A percentile compares a stretch with the other conserved stretches of the same genome.
These are phyloP conservation scores for Bolboschoenoplectus hybrid DNA, from an alignment of 202 grass and related monocot species.

Conservation along the genomic window DNA sequence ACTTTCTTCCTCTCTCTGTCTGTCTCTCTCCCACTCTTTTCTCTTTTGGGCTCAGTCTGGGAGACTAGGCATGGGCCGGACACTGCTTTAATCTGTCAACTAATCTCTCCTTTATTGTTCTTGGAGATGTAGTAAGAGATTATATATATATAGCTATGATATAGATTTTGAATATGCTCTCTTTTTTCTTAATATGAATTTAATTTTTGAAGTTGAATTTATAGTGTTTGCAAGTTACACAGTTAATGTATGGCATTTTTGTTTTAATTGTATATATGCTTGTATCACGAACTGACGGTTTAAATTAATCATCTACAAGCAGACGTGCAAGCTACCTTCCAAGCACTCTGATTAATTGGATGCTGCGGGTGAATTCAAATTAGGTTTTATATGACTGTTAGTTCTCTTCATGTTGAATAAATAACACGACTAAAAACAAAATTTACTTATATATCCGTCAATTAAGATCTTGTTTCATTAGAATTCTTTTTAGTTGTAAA, in stretches of 20 bases:
- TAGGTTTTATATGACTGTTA: too few relatives aligned
- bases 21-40: neutral
- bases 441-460: too few relatives aligned
- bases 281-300: too few relatives aligned
- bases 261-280: too few relatives aligned
- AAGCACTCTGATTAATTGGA: too few relatives aligned
- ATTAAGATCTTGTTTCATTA: neutral
- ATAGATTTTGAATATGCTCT: neutral
- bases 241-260: neutral
- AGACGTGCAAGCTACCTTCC: too few relatives aligned
- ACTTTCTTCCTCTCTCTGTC: slow-evolving; percentile 10
- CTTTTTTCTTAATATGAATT: neutral
- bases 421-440: too few relatives aligned
- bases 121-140: slow-evolving; percentile 4
- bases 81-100: neutral
- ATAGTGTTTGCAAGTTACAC: neutral
- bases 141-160: slow-evolving; percentile 27
- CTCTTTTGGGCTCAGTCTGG: slow-evolving; percentile 7
- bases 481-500: neutral
- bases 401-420: too few relatives aligned
- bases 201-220: neutral
- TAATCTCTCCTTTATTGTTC: slow-evolving; percentile 18
- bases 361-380: too few relatives aligned
- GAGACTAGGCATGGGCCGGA: slow-evolving; percentile 28
- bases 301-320: too few relatives aligned